Percentiles rank a stretch among this genome's conserved stretches.
phyloP scores from a whole-genome alignment of 1,284 basidiomycete species.

The Ceratobasidium sp. region DNA sequence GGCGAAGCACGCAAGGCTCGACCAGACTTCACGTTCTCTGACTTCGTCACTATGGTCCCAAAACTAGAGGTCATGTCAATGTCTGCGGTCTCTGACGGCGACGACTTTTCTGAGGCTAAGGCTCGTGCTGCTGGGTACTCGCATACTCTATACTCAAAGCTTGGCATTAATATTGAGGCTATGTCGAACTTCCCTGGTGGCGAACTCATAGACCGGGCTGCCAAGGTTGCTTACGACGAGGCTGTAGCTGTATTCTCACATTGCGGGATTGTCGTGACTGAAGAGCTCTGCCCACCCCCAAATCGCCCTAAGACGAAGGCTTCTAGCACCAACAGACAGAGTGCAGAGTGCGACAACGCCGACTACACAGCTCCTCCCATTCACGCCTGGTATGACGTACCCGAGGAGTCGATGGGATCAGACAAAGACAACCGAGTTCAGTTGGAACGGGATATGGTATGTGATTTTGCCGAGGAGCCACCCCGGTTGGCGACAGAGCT shows the following conservation, averaged over 20 bases:
- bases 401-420: not conserved
- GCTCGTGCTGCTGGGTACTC: conserved; percentile 6
- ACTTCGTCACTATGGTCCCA: conserved; percentile 54
- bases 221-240: conserved; percentile 42
- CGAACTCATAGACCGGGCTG: not conserved
- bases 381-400: not conserved
- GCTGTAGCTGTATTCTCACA: not conserved
- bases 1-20: conserved; percentile 51
- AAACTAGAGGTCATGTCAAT: conserved; percentile 44
- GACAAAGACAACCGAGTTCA: not conserved
- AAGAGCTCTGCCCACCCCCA: not conserved
- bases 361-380: not conserved
- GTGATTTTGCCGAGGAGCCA: not conserved
- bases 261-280: not conserved
- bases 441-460: not conserved
- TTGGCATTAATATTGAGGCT: not conserved
- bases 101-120: not conserved
- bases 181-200: not conserved
- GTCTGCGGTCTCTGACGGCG: not conserved
- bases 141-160: not conserved
- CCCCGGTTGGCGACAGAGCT: not conserved
- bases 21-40: conserved; percentile 55
- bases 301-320: not conserved
- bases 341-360: not conserved
- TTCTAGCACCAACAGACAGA: not conserved